Percentiles rank a stretch among this genome's conserved stretches.
Evolutionary conservation across 441 rosid genomes (phyloP).

Genomic region (Metrosideros polymorpha): DNA sequence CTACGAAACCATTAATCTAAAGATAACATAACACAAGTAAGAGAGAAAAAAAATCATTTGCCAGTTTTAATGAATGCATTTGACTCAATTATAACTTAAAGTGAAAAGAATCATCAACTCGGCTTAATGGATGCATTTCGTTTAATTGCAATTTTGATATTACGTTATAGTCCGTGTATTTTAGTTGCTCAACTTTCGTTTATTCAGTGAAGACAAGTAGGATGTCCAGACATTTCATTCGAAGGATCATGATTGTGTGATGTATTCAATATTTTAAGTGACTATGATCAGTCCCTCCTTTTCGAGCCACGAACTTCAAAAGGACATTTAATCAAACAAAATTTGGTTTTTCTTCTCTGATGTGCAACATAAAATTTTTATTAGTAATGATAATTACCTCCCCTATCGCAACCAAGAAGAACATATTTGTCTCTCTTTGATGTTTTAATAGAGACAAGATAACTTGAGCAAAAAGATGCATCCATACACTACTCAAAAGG

Average conservation of each 20-base stretch:
- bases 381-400: not conserved
- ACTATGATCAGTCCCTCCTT: not conserved
- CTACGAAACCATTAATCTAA: too few relatives aligned
- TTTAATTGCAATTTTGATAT: too few relatives aligned
- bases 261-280: not conserved
- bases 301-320: not conserved
- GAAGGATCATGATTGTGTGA: not conserved
- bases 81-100: not conserved
- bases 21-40: not conserved
- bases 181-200: not conserved
- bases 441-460: not conserved
- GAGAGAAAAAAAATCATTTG: not conserved
- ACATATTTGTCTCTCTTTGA: not conserved
- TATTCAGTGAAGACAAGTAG: not conserved
- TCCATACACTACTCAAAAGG: not conserved
- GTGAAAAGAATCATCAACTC: not conserved
- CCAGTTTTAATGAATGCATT: not conserved
- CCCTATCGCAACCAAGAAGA: not conserved
- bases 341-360: not conserved
- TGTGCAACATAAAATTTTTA: not conserved
- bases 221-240: not conserved
- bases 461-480: not conserved
- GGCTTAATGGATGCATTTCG: not conserved
- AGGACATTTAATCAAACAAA: not conserved
- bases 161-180: not conserved